Evolutionary conservation across 1,139 yeast genomes (phyloP).

Genomic region (Geotrichum macrosporum): DNA sequence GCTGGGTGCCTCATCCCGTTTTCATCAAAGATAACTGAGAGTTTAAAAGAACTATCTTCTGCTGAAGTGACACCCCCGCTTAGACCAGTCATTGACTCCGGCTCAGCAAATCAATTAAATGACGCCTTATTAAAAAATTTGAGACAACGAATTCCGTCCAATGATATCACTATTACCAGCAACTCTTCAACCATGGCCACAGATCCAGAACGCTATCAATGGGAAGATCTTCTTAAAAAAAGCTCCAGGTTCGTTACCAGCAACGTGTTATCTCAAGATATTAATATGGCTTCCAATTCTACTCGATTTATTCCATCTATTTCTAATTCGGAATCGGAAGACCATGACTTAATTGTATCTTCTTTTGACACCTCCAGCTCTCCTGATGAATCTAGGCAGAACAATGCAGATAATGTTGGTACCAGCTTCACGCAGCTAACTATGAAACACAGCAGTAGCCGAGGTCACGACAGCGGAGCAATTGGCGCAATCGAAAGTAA

Average conservation of each 20-base stretch:
- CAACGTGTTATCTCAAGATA: not conserved
- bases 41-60: conserved; percentile 17
- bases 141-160: too few relatives aligned
- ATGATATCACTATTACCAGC: too few relatives aligned
- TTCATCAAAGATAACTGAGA: conserved; percentile 22
- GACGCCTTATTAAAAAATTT: conserved; percentile 10
- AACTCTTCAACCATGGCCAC: too few relatives aligned
- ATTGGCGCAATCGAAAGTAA: not conserved
- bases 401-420: not conserved
- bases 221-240: too few relatives aligned
- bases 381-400: conserved; percentile 4
- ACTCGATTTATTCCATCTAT: not conserved
- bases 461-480: not conserved
- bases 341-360: conserved; percentile 8
- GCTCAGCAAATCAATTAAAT: conserved; percentile 1
- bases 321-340: conserved; percentile 10
- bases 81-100: conserved; percentile 3
- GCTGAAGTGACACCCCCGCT: conserved; percentile 19
- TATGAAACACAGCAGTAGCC: not conserved
- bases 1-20: conserved; percentile 15
- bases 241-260: too few relatives aligned
- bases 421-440: conserved; percentile 8
- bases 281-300: not conserved
- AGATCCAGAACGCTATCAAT: too few relatives aligned
- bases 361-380: conserved; percentile 14